phyloP scores from a whole-genome alignment of 495 filamentous ascomycete genomes.

The Bacidia rubella region DNA sequence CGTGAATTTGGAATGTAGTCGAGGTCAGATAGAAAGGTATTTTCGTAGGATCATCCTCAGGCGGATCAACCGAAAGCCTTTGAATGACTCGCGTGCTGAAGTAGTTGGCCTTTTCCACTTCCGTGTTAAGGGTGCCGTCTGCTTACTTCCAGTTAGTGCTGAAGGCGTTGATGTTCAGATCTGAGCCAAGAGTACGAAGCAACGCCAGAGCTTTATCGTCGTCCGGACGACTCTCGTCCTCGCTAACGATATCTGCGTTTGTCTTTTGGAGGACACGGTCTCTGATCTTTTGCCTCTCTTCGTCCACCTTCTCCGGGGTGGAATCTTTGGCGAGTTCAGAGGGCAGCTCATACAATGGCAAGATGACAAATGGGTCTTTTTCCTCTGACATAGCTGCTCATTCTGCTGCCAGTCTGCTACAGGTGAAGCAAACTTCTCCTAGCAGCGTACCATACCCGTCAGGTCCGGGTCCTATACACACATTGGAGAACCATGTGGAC shows the following conservation, averaged over 20 bases:
- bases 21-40: conserved; percentile 33
- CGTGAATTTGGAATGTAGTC: conserved; percentile 24
- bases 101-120: conserved; percentile 39
- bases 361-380: conserved; percentile 23
- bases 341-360: conserved; percentile 32
- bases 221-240: conserved; percentile 13
- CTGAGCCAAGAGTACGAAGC: conserved; percentile 29
- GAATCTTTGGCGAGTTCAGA: conserved; percentile 20
- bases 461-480: conserved; percentile 17
- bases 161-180: conserved; percentile 37
- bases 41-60: conserved; percentile 24
- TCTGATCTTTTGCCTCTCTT: conserved; percentile 28
- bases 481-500: conserved; percentile 29
- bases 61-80: conserved; percentile 25
- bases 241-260: conserved; percentile 23
- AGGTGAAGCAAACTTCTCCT: conserved; percentile 25
- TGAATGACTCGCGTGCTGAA: conserved; percentile 31
- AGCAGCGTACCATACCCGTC: background rate
- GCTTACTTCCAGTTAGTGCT: conserved; percentile 28
- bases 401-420: conserved; percentile 27
- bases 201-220: conserved; percentile 22
- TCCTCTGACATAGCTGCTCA: conserved; percentile 28
- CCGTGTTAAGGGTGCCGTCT: conserved; percentile 27
- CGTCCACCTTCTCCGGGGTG: conserved; percentile 17
- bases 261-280: conserved; percentile 25